Evolutionary conservation across 2,329 filamentous ascomycete species (phyloP).

Genomic region (Colletotrichum caudatum): DNA sequence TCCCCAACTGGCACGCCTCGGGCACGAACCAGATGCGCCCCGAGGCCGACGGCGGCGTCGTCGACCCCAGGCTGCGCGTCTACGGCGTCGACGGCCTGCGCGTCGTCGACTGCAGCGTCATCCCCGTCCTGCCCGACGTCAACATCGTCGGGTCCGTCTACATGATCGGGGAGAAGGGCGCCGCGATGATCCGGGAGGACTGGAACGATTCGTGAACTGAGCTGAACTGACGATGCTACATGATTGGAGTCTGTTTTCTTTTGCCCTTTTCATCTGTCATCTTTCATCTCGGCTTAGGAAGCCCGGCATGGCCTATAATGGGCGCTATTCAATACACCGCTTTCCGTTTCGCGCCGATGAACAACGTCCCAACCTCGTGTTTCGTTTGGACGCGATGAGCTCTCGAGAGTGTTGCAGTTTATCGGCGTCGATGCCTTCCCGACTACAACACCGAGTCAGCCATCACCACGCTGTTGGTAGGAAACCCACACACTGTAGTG

Average conservation of each 20-base stretch:
- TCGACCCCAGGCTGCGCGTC: slow-evolving; percentile 54
- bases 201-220: slow-evolving; percentile 31
- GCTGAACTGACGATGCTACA: not conserved
- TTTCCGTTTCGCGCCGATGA: not conserved
- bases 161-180: slow-evolving; percentile 50
- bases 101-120: slow-evolving; percentile 60
- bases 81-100: slow-evolving; percentile 67
- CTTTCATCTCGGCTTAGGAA: not conserved
- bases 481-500: no score
- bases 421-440: not conserved
- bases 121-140: slow-evolving; percentile 57
- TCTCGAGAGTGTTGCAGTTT: not conserved
- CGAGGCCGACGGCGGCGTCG: slow-evolving; percentile 42
- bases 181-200: slow-evolving; percentile 48
- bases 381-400: not conserved
- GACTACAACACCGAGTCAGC: not conserved
- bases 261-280: no score
- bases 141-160: slow-evolving; percentile 46
- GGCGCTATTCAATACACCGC: not conserved
- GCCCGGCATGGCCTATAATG: not conserved
- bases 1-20: slow-evolving; percentile 56
- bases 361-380: not conserved
- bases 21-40: slow-evolving; percentile 66
- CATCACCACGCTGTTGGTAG: not conserved
- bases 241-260: no score